Evolutionary conservation across 1,284 basidiomycete genomes (phyloP), one percentile per base, ranked within the genome.

Genomic region (Puccinia horiana): DNA sequence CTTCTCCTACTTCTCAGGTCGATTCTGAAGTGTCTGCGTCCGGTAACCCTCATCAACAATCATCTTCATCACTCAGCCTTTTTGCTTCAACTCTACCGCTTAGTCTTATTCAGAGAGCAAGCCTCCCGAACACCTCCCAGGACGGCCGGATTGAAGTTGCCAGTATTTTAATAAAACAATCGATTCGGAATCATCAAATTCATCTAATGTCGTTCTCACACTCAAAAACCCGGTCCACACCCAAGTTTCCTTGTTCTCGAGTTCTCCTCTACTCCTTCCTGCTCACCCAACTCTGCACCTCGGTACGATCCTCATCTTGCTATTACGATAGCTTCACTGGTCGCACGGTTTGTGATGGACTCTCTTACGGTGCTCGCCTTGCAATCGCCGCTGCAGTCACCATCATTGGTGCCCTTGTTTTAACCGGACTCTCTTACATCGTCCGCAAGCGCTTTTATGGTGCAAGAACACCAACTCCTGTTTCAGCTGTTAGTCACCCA

Each of bases 321-420:
- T 67, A 70, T 49, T 79, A 79, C 65, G 65, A 79, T 44, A 49
- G 44, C 26, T 56, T 54, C 76, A 70, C 65, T 26, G 76, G 76
- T 58, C 65, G 76, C 12, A 79, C 76, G 2, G 52, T 37, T 20
- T 79, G 76, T 32, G 44, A 70, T n/a, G 76, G 76, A 37, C 65
- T 79, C 37, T 79, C 76, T 11, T 70, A 79, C 42, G 63, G 63
- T 26, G 65, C 58, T 40, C 76, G 76, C 29, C 76, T 79, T 16
- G 61, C 65, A n/a, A 79, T 79, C 49, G 76, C 65, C 32, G 65
- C 65, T 42, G 76, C 65, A 29, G 32, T 79, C 35, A 67, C 76
- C 12, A 70, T 79, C 65, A 20, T 54, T 52, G 49, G 61, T 1
- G 76, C 76, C 2, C 63, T 79, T 2, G 44, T 40, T 35, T 12